Evolutionary conservation across 225 moss, liverwort and hornwort genomes (phyloP).

Genomic region (Pseudoscleropodium purum): DNA sequence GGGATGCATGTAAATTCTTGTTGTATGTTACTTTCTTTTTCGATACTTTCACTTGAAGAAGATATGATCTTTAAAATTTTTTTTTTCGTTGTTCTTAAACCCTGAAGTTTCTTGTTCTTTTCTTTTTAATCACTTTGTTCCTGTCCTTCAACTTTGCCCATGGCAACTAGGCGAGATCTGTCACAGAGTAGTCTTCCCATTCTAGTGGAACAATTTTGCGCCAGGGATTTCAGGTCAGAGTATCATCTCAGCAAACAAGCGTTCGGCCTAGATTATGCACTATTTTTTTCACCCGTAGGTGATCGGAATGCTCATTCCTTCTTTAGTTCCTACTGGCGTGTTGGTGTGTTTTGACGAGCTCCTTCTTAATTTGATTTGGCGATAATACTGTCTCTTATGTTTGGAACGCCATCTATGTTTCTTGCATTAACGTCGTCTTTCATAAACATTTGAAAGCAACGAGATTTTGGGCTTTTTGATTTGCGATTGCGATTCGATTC

Average conservation of each 20-base stretch:
- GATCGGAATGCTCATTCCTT: neutral
- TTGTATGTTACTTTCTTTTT: neutral
- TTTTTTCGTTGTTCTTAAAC: neutral
- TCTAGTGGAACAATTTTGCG: neutral
- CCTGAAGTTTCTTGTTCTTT: neutral
- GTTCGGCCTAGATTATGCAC: neutral
- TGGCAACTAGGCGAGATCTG: neutral
- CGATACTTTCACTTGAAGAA: neutral
- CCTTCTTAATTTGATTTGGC: neutral
- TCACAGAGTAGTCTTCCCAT: neutral
- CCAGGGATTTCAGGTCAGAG: neutral
- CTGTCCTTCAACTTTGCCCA: neutral
- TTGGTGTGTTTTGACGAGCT: neutral
- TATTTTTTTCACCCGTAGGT: neutral
- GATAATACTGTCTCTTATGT: neutral
- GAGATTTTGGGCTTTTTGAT: too few relatives aligned
- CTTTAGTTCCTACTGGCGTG: neutral
- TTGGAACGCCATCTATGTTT: neutral
- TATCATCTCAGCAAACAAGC: neutral
- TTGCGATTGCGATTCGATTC: neutral
- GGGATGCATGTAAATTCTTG: neutral
- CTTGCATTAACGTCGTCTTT: neutral
- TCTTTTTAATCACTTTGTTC: neutral
- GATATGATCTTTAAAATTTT: neutral
- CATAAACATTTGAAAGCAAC: neutral